Percentiles rank a stretch among this genome's conserved stretches.
Evolutionary conservation across 129 eudicot genomes (phyloP).

Genomic region (Glebionis coronaria): DNA sequence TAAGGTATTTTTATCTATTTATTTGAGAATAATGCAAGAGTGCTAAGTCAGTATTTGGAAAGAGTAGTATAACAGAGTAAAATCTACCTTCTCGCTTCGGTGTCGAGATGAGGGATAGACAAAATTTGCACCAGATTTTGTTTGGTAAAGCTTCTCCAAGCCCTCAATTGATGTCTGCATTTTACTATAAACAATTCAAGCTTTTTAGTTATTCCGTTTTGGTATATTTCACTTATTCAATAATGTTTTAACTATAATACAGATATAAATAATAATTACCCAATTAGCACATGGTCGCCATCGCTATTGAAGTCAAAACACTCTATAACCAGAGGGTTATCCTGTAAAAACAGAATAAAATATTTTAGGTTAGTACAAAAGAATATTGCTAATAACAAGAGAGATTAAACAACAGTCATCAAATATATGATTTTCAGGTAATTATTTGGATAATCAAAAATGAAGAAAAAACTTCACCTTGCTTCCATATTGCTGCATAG

Average conservation of each 20-base stretch:
- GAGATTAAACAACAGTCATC: background rate
- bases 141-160: constrained; percentile 60
- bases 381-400: constrained; percentile 4
- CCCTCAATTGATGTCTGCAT: constrained; percentile 69
- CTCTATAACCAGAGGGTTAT: constrained; percentile 76
- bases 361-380: background rate
- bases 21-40: constrained; percentile 8
- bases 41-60: constrained; percentile 16
- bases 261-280: constrained; percentile 42
- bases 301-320: constrained; percentile 88
- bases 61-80: constrained; percentile 8
- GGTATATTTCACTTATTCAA: background rate
- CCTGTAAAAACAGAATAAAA: constrained; percentile 43
- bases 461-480: constrained; percentile 50
- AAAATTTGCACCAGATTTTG: constrained; percentile 54
- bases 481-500: constrained; percentile 70
- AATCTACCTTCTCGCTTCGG: constrained; percentile 61
- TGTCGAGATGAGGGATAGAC: constrained; percentile 55
- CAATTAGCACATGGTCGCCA: constrained; percentile 82
- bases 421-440: constrained; percentile 12
- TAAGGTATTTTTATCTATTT: background rate
- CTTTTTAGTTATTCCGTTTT: background rate
- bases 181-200: constrained; percentile 45
- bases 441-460: background rate
- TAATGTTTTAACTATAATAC: background rate